These are phyloP conservation scores for Dysphania ambrosioides DNA, from an alignment of 148 eudicot genomes.

Conservation along the genomic window DNA sequence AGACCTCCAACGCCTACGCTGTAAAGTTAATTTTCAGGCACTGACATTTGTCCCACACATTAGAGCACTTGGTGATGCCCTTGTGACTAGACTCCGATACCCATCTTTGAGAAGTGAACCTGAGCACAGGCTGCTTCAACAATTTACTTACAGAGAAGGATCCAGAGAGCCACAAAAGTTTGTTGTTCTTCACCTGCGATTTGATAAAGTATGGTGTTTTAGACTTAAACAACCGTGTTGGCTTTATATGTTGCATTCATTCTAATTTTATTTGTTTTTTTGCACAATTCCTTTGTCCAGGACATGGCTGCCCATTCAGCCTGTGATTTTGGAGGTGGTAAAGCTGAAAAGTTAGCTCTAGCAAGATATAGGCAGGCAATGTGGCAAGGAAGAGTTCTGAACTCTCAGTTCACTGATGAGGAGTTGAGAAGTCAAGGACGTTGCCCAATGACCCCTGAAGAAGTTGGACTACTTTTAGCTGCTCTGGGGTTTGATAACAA, in stretches of 20 bases:
- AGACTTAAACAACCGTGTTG: background rate
- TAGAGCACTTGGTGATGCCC: slow-evolving; percentile 73
- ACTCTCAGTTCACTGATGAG: slow-evolving; percentile 92
- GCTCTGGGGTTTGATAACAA: slow-evolving; percentile 90
- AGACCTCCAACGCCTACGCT: slow-evolving; percentile 77
- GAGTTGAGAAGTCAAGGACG: slow-evolving; percentile 92
- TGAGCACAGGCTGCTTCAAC: slow-evolving; percentile 38
- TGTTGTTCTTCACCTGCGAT: slow-evolving; percentile 88
- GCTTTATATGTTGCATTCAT: background rate
- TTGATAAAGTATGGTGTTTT: slow-evolving; percentile 67
- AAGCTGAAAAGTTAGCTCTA: slow-evolving; percentile 84
- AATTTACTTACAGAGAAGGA: slow-evolving; percentile 40
- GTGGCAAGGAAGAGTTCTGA: slow-evolving; percentile 94
- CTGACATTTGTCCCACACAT: slow-evolving; percentile 75
- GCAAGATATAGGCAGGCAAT: slow-evolving; percentile 84
- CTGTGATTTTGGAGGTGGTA: slow-evolving; percentile 96
- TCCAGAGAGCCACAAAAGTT: slow-evolving; percentile 51
- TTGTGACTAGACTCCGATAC: slow-evolving; percentile 62
- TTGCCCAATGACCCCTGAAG: slow-evolving; percentile 97
- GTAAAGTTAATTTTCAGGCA: slow-evolving; percentile 93
- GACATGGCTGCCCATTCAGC: slow-evolving; percentile 99
- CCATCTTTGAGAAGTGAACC: slow-evolving; percentile 40
- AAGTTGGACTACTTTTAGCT: slow-evolving; percentile 83
- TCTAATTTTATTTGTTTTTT: background rate
- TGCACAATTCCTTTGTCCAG: slow-evolving; percentile 33